phyloP scores from a whole-genome alignment of 1,284 basidiomycete species.

The Thecaphora frezii region DNA sequence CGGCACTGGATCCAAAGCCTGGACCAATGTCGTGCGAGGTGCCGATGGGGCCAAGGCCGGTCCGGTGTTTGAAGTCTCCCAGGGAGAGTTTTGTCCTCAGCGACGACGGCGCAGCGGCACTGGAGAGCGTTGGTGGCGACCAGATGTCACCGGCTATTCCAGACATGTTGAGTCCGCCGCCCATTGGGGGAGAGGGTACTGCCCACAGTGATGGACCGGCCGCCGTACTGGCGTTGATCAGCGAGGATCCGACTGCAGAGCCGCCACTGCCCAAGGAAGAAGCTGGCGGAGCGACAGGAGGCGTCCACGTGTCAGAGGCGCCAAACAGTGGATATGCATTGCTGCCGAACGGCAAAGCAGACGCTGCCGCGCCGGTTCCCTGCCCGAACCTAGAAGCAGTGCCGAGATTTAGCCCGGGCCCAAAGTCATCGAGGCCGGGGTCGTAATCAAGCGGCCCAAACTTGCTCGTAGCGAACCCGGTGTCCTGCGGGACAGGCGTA shows the following conservation, averaged over 20 bases:
- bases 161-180: slow-evolving; percentile 1
- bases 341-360: slow-evolving; percentile 15
- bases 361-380: slow-evolving; percentile 1
- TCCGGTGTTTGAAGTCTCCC: slow-evolving; percentile 7
- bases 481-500: slow-evolving; percentile 1
- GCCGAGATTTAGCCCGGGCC: slow-evolving; percentile 16
- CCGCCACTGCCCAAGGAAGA: neutral
- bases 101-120: slow-evolving; percentile 5
- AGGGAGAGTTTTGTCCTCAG: slow-evolving; percentile 15
- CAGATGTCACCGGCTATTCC: slow-evolving; percentile 20
- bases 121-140: slow-evolving; percentile 18
- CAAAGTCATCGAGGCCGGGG: slow-evolving; percentile 23
- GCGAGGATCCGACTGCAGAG: neutral
- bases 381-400: slow-evolving; percentile 5
- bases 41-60: neutral
- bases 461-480: slow-evolving; percentile 12
- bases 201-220: slow-evolving; percentile 8
- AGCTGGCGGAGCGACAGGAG: slow-evolving; percentile 1
- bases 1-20: neutral
- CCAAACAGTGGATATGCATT: slow-evolving; percentile 23
- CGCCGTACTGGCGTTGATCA: neutral
- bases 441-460: slow-evolving; percentile 35
- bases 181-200: slow-evolving; percentile 28
- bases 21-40: neutral
- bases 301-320: slow-evolving; percentile 22